phyloP scores from a whole-genome alignment of 148 eudicot species.

The Spergularia marina region DNA sequence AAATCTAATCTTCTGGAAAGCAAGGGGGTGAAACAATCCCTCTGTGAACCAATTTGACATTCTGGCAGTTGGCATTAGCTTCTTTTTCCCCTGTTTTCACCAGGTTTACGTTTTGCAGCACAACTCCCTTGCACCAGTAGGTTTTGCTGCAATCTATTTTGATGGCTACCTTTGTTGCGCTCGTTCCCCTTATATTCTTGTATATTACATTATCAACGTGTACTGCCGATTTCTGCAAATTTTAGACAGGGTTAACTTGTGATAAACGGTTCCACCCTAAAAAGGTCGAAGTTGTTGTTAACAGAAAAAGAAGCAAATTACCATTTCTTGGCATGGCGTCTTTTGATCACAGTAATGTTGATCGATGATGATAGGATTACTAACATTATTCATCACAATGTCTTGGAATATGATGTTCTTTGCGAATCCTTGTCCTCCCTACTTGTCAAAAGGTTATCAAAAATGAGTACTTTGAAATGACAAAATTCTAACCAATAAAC shows the following conservation, averaged over 20 bases:
- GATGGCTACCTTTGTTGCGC: conserved; percentile 59
- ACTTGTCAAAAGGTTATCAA: neutral
- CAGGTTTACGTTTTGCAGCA: conserved; percentile 30
- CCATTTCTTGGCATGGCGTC: conserved; percentile 51
- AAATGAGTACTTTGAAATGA: neutral
- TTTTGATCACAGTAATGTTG: conserved; percentile 76
- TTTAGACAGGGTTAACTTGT: neutral
- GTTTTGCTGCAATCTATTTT: conserved; percentile 57
- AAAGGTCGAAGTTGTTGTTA: too few relatives aligned
- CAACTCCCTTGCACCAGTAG: conserved; percentile 43
- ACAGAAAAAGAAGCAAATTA: conserved; percentile 8
- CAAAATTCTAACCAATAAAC: neutral
- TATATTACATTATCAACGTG: conserved; percentile 50
- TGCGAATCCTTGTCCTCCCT: conserved; percentile 92
- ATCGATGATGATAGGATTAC: conserved; percentile 77
- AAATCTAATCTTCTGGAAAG: conserved; percentile 3
- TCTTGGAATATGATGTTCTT: conserved; percentile 62
- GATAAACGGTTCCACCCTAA: too few relatives aligned
- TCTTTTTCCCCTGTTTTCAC: conserved; percentile 18
- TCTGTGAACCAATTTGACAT: conserved; percentile 26
- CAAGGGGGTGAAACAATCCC: conserved; percentile 58
- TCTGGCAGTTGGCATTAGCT: conserved; percentile 45
- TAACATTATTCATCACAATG: conserved; percentile 59
- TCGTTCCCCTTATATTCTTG: conserved; percentile 63
- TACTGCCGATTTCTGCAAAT: conserved; percentile 56